These are phyloP conservation scores for Botrytis fragariae DNA, from an alignment of 2,329 filamentous ascomycete genomes.

Conservation along the genomic window DNA sequence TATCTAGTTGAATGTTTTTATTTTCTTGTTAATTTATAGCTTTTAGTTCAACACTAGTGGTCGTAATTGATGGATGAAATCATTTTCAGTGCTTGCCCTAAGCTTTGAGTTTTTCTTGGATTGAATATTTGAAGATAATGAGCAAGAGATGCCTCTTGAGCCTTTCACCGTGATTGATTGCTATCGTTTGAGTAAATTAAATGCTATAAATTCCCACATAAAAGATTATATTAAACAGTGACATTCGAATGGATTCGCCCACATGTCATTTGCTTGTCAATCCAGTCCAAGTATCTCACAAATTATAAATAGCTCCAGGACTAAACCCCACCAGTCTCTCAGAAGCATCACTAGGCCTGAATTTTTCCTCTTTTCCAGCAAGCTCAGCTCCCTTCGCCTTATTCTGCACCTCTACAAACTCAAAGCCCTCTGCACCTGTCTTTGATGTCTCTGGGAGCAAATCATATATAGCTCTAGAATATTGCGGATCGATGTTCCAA, in stretches of 20 bases:
- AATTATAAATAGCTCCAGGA: conserved; percentile 9
- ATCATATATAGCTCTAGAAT: conserved; percentile 13
- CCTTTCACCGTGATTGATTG: background rate
- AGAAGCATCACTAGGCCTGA: conserved; percentile 68
- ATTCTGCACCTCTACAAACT: conserved; percentile 21
- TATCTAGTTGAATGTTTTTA: background rate
- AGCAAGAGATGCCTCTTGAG: background rate
- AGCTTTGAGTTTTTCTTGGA: background rate
- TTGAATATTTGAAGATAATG: background rate
- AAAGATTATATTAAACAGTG: background rate
- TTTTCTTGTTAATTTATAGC: background rate
- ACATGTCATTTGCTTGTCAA: background rate
- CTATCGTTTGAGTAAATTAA: background rate
- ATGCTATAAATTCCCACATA: background rate
- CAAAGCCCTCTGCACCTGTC: conserved; percentile 10
- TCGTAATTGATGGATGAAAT: background rate
- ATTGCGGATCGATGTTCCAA: conserved; percentile 42
- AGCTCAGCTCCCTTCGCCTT: conserved; percentile 39
- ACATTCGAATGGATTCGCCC: background rate
- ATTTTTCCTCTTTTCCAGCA: conserved; percentile 67
- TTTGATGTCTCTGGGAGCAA: conserved; percentile 13
- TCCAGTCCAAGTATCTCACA: background rate
- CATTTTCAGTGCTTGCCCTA: background rate
- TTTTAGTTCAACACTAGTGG: rapidly evolving
- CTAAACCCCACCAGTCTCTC: conserved; percentile 17